Evolutionary conservation across 345 rosid species (phyloP).

Genomic region (Garcia nutans): DNA sequence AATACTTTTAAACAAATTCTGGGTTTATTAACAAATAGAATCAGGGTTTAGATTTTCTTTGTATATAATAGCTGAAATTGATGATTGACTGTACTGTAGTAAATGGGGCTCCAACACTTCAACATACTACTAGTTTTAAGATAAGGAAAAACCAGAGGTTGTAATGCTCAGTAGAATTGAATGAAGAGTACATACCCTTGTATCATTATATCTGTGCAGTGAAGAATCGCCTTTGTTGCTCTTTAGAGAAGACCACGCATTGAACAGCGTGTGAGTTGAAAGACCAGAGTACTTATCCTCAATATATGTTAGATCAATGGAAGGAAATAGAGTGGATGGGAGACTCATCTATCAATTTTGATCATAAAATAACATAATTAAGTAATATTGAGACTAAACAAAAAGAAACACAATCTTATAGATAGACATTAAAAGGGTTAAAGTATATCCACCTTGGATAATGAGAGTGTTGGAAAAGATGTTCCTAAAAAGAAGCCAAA

Average conservation of each 20-base stretch:
- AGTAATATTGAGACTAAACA: conserved; percentile 13
- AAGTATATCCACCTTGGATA: conserved; percentile 57
- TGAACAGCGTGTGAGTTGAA: conserved; percentile 59
- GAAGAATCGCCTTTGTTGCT: conserved; percentile 31
- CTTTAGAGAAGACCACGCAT: conserved; percentile 69
- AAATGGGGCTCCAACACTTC: neutral
- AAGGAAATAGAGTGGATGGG: conserved; percentile 75
- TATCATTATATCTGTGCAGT: conserved; percentile 32
- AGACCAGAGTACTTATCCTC: conserved; percentile 83
- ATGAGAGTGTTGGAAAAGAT: conserved; percentile 69
- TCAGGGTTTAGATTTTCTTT: neutral
- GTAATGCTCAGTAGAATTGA: neutral
- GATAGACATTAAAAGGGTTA: neutral
- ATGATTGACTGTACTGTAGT: neutral
- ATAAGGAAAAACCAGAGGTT: neutral
- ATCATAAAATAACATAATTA: conserved; percentile 6
- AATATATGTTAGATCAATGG: conserved; percentile 72
- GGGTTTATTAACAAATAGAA: neutral
- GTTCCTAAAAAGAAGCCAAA: conserved; percentile 86
- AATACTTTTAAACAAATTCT: neutral
- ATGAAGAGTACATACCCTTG: conserved; percentile 47
- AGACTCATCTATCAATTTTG: conserved; percentile 63
- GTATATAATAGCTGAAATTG: neutral
- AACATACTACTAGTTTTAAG: neutral
- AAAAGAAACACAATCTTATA: conserved; percentile 1